phyloP scores from a whole-genome alignment of 2,329 filamentous ascomycete genomes.

The Fusarium marasasianum region DNA sequence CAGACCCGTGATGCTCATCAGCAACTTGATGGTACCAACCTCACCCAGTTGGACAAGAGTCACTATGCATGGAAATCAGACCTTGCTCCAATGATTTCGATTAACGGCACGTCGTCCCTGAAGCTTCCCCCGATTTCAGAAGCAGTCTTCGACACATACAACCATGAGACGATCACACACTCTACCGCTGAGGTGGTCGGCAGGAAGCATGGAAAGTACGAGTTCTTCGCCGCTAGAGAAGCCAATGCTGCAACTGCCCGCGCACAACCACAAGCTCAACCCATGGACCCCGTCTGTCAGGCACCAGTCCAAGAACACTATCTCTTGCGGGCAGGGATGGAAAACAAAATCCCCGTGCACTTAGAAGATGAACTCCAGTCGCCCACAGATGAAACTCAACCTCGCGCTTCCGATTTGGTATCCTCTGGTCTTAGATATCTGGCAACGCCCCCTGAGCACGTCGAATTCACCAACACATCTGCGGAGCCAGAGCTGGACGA shows the following conservation, averaged over 20 bases:
- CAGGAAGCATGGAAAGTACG: constrained; percentile 49
- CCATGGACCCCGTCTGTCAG: background rate
- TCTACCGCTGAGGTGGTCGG: constrained; percentile 46
- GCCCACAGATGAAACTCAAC: background rate
- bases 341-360: background rate
- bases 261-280: background rate
- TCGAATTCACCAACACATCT: background rate
- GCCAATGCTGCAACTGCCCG: constrained; percentile 36
- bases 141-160: constrained; percentile 7
- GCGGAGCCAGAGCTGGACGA: constrained; percentile 37
- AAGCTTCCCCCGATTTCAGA: constrained; percentile 35
- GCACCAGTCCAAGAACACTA: background rate
- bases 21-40: background rate
- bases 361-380: background rate
- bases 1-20: background rate
- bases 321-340: background rate
- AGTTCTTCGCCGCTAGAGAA: constrained; percentile 54
- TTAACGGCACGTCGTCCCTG: background rate
- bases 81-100: constrained; percentile 9
- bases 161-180: background rate
- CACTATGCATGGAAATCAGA: constrained; percentile 1
- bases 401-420: constrained; percentile 34
- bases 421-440: constrained; percentile 48
- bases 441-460: constrained; percentile 11
- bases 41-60: background rate